These are phyloP conservation scores for Penicillium brevicompactum DNA, from an alignment of 2,329 filamentous ascomycete genomes.

Conservation along the genomic window DNA sequence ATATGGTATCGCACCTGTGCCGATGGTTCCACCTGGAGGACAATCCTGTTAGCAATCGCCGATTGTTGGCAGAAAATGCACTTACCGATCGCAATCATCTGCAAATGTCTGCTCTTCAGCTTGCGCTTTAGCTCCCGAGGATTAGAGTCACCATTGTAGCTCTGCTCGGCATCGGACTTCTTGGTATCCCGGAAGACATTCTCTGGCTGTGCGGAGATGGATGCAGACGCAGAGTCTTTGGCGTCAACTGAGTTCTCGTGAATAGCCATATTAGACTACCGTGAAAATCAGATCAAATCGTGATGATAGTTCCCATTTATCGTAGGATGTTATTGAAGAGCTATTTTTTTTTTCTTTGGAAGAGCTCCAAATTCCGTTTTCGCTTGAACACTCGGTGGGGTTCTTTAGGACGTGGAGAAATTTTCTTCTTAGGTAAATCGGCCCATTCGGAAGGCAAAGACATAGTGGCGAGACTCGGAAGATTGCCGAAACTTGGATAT, in stretches of 20 bases:
- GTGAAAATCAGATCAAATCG: not conserved
- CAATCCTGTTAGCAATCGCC: conserved; percentile 7
- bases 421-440: conserved; percentile 24
- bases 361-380: conserved; percentile 14
- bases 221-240: not conserved
- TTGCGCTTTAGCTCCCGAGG: conserved; percentile 25
- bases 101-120: conserved; percentile 26
- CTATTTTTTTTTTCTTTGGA: too few species aligned
- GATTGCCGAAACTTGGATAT: too few species aligned
- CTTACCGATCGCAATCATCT: conserved; percentile 29
- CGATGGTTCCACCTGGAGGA: conserved; percentile 24
- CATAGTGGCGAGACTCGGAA: not conserved
- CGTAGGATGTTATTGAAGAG: too few species aligned
- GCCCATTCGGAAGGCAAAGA: conserved; percentile 9
- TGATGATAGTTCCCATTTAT: too few species aligned
- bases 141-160: conserved; percentile 11
- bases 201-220: conserved; percentile 4
- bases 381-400: conserved; percentile 13
- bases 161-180: conserved; percentile 20
- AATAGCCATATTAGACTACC: conserved; percentile 14
- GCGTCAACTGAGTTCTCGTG: conserved; percentile 2
- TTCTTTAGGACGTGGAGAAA: conserved; percentile 11
- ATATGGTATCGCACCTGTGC: conserved; percentile 20
- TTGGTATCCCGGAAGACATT: conserved; percentile 20
- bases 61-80: too few species aligned